These are phyloP conservation scores for Fraxinus platypoda DNA, from an alignment of 305 asterid genomes.

Conservation along the genomic window DNA sequence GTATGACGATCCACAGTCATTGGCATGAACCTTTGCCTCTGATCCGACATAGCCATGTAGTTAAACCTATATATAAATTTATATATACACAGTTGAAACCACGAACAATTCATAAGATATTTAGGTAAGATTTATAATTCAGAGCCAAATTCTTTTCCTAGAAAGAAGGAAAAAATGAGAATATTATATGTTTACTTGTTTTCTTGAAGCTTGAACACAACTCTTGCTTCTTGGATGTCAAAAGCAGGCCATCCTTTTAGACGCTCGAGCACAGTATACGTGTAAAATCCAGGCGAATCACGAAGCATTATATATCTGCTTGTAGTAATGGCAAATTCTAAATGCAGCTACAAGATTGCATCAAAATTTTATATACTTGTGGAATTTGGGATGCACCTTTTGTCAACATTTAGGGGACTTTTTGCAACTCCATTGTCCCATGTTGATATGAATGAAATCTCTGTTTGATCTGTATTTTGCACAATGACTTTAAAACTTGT, in stretches of 20 bases:
- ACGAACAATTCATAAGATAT: not conserved
- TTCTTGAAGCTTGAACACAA: conserved; percentile 55
- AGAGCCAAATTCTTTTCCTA: not conserved
- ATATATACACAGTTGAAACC: not conserved
- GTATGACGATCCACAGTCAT: conserved; percentile 38
- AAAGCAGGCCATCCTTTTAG: conserved; percentile 52
- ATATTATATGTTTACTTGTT: conserved; percentile 27
- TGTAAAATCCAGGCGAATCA: conserved; percentile 52
- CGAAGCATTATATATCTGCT: conserved; percentile 49
- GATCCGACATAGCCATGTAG: conserved; percentile 69
- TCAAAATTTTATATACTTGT: not conserved
- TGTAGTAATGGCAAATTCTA: not conserved
- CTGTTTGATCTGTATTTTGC: conserved; percentile 34
- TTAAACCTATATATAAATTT: conserved; percentile 37
- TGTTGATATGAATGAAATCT: conserved; percentile 42
- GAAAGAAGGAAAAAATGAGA: not conserved
- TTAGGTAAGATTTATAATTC: not conserved
- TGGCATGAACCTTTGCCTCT: conserved; percentile 69
- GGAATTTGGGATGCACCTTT: conserved; percentile 31
- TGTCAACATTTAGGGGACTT: conserved; percentile 47
- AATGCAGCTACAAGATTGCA: not conserved
- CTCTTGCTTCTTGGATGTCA: conserved; percentile 46
- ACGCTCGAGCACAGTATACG: conserved; percentile 51
- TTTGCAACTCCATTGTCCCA: conserved; percentile 29
- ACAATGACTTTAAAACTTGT: conserved; percentile 33